These are phyloP conservation scores for Hymenoscyphus repandus DNA, from an alignment of 2,329 filamentous ascomycete genomes.

Conservation along the genomic window DNA sequence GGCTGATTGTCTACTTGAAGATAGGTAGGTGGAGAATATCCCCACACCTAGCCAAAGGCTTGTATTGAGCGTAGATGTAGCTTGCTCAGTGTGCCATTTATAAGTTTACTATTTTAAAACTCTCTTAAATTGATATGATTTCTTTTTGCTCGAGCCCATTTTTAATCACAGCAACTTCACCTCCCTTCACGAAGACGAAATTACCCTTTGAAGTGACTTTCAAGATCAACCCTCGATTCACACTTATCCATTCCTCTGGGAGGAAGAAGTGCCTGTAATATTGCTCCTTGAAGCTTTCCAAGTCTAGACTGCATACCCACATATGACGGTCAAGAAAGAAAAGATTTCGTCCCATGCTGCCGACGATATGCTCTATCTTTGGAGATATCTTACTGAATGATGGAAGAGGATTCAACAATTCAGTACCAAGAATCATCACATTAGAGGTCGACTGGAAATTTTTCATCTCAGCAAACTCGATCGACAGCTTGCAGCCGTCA, in stretches of 20 bases:
- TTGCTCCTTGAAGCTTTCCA: conserved; percentile 1
- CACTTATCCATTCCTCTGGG: conserved; percentile 16
- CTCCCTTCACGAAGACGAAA: conserved; percentile 15
- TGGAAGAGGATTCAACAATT: background rate
- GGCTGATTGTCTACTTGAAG: too few relatives aligned
- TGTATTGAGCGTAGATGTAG: too few relatives aligned
- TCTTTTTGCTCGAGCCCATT: background rate
- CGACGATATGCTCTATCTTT: conserved; percentile 14
- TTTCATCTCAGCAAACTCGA: too few relatives aligned
- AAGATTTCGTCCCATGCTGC: conserved; percentile 12
- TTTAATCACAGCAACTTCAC: conserved; percentile 15
- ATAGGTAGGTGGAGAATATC: too few relatives aligned
- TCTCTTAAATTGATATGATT: too few relatives aligned
- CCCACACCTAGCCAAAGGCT: too few relatives aligned
- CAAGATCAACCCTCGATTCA: conserved; percentile 11
- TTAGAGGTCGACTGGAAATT: background rate
- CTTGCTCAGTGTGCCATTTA: too few relatives aligned
- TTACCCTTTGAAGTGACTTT: conserved; percentile 8
- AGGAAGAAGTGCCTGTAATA: conserved; percentile 18
- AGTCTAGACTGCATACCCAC: conserved; percentile 28
- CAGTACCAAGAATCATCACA: too few relatives aligned
- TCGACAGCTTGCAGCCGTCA: too few relatives aligned
- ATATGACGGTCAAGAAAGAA: conserved; percentile 25
- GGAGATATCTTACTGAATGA: background rate
- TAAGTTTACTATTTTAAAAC: too few relatives aligned